phyloP scores from a whole-genome alignment of 495 filamentous ascomycete genomes.

The Lentithecium fluviatile region DNA sequence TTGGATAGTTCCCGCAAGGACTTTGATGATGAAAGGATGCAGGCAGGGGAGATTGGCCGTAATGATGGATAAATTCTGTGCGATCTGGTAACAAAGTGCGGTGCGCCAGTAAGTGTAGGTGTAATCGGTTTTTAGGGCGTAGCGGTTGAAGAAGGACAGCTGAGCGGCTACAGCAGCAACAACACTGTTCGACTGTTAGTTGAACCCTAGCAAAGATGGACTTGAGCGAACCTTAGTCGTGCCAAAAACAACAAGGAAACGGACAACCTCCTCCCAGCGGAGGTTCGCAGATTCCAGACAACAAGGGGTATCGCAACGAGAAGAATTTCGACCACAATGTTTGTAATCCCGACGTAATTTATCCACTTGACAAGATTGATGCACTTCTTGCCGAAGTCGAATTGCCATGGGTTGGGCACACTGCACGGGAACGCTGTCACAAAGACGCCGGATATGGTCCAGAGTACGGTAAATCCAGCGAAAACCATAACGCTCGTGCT shows the following conservation, averaged over 20 bases:
- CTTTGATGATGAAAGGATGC: conserved; percentile 26
- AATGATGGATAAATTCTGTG: conserved; percentile 33
- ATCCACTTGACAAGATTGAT: conserved; percentile 16
- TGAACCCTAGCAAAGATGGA: neutral
- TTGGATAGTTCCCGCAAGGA: conserved; percentile 17
- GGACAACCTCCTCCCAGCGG: conserved; percentile 21
- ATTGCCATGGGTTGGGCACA: conserved; percentile 22
- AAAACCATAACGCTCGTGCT: conserved; percentile 11
- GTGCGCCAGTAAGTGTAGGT: conserved; percentile 27
- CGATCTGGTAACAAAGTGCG: conserved; percentile 24
- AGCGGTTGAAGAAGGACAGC: conserved; percentile 22
- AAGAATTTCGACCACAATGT: conserved; percentile 25
- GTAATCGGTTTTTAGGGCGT: conserved; percentile 4
- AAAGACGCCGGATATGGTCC: conserved; percentile 42
- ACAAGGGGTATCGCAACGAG: conserved; percentile 28
- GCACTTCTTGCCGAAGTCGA: conserved; percentile 12
- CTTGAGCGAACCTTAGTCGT: conserved; percentile 19
- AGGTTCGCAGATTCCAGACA: conserved; percentile 31
- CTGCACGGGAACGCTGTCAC: conserved; percentile 49
- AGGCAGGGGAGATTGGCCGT: conserved; percentile 25
- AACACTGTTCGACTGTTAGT: conserved; percentile 9
- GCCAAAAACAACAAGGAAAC: conserved; percentile 23
- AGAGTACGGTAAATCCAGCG: conserved; percentile 20
- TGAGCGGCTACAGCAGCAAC: conserved; percentile 16
- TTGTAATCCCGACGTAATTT: conserved; percentile 29